Base-by-base conservation (phyloP, 1,284 basidiomycete genomes). In the Malassezia japonica region DNA sequence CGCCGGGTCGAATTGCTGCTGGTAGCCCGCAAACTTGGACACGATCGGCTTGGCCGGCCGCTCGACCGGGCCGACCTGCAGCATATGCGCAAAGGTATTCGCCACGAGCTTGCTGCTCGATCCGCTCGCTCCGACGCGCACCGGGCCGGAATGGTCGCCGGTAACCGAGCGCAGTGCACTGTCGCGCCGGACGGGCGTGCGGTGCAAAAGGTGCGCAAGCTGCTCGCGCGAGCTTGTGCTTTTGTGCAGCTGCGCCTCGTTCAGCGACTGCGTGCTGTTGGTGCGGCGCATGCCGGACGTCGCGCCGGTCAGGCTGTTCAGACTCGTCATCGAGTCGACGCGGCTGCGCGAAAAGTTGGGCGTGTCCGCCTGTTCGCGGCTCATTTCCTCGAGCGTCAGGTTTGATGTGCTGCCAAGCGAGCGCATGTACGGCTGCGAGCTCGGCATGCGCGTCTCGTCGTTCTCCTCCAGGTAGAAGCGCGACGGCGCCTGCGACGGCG, bases 1-100 rank as follows among this genome's bases (percentile, higher is more conserved):
- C 6, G 33, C 6, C 21, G 45, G 34, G 29, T 46, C 45, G 16
- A 46, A 46, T 10, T 46, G 45, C 24, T 46, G 45, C 21, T 38
- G 35, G 29, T 46, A 46, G 5, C 34, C 16, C 28, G 51, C 45
- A 44, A 54, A 54, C 29, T 48, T 48, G 46, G 46, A 48, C 39
- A 48, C 51, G n/a, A 54, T 33, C 15, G 51, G 51, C 43, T 48
- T 48, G 6, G 40, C n/a, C 2, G 20, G 24, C 6, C 51, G 33
- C 35, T 48, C 41, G 7, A 21, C 13, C 15, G 16, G 3, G 16
- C 40, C 15, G 16, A 12, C 21, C 8, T 23, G 25, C 23, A 54
- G 46, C 27, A 54, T 4, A 15, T 41, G 25, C 25, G 50, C 39
- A 28, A 53, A 25, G 18, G 45, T 38, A 4, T 21, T 32, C 18